Percentiles rank a stretch among this genome's conserved stretches.
phyloP scores from a whole-genome alignment of 2,329 filamentous ascomycete species.

The Fusarium sp. region DNA sequence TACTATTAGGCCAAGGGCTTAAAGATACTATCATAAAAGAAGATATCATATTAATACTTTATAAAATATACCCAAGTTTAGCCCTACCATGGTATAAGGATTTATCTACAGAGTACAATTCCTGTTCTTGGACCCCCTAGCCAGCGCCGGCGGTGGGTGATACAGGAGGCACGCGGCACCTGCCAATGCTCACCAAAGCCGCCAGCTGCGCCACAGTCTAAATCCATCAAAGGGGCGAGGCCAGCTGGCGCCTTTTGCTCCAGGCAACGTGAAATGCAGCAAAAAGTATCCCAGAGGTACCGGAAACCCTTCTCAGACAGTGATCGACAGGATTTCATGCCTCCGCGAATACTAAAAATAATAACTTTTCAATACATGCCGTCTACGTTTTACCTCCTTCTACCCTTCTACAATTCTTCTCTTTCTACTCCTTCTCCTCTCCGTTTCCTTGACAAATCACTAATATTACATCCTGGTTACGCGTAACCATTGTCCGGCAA shows the following conservation, averaged over 20 bases:
- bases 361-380: not conserved
- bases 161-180: constrained; percentile 15
- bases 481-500: constrained; percentile 10
- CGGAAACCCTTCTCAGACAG: constrained; percentile 3
- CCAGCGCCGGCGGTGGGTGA: not conserved
- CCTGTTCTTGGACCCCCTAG: not conserved
- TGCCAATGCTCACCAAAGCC: constrained; percentile 1
- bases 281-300: constrained; percentile 18
- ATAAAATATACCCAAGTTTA: too few species aligned
- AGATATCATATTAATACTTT: too few species aligned
- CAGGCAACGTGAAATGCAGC: constrained; percentile 17
- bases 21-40: too few species aligned
- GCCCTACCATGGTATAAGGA: too few species aligned
- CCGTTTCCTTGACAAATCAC: not conserved
- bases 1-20: too few species aligned
- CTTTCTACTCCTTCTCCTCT: too few species aligned
- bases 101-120: too few species aligned
- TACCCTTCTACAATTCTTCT: not conserved
- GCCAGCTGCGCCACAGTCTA: constrained; percentile 36
- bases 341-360: not conserved
- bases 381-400: not conserved
- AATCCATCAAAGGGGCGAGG: not conserved
- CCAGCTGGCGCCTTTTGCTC: constrained; percentile 19
- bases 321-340: constrained; percentile 9
- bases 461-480: constrained; percentile 1